These are phyloP conservation scores for Wickerhamiella occidentalis DNA, from an alignment of 805 yeast genomes.

Conservation along the genomic window DNA sequence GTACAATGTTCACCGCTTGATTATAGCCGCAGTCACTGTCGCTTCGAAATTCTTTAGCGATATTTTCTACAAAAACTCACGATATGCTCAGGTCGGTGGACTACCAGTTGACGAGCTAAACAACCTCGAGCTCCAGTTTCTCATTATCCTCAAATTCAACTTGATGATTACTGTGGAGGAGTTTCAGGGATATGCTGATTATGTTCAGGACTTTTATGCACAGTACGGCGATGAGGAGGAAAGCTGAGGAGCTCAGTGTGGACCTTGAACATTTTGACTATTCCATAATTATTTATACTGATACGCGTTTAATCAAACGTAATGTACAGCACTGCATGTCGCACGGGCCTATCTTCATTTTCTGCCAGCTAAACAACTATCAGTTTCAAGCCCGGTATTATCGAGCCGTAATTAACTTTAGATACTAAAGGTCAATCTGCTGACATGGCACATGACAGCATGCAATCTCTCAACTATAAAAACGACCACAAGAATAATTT, in stretches of 20 bases:
- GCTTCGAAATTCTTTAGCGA: constrained; percentile 91
- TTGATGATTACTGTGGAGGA: constrained; percentile 83
- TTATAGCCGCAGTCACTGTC: constrained; percentile 90
- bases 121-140: constrained; percentile 80
- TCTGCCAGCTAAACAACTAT: no score
- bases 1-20: constrained; percentile 84
- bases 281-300: not conserved
- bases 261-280: not conserved
- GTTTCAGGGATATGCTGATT: constrained; percentile 78
- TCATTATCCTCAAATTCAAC: constrained; percentile 72
- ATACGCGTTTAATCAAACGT: not conserved
- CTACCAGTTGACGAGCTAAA: constrained; percentile 72
- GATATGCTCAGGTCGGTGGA: constrained; percentile 92
- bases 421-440: no score
- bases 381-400: no score
- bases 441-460: not conserved
- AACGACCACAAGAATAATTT: constrained; percentile 10
- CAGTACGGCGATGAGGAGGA: not conserved
- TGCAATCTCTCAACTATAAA: not conserved
- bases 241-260: not conserved
- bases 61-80: constrained; percentile 82
- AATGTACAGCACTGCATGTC: no score
- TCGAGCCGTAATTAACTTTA: no score
- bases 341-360: no score
- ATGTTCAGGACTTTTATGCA: constrained; percentile 30